Evolutionary conservation across 345 rosid species (phyloP).

Genomic region (Gossypium thurberi): DNA sequence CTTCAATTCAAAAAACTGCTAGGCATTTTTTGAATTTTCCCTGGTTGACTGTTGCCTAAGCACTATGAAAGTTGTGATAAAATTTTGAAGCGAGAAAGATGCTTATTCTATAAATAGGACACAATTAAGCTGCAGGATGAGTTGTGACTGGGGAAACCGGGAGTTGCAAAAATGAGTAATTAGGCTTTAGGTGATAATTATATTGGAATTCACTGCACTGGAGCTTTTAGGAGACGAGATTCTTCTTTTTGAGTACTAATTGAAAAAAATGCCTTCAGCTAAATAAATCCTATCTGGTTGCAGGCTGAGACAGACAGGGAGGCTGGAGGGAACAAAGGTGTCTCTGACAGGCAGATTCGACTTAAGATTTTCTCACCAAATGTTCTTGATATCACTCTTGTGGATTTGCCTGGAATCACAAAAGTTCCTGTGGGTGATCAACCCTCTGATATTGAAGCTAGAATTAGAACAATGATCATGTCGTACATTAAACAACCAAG

Average conservation of each 20-base stretch:
- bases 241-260: neutral
- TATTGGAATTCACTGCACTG: neutral
- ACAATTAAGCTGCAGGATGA: neutral
- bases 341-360: slow-evolving; percentile 82
- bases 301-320: slow-evolving; percentile 84
- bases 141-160: neutral
- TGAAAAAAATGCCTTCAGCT: neutral
- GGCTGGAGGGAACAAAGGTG: slow-evolving; percentile 90
- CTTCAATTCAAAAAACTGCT: neutral
- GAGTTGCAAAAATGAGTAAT: neutral
- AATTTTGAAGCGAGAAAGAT: neutral
- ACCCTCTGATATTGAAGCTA: slow-evolving; percentile 89
- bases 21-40: neutral
- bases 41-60: slow-evolving; percentile 2
- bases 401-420: slow-evolving; percentile 93
- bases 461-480: slow-evolving; percentile 94
- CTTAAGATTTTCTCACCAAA: slow-evolving; percentile 85
- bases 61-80: neutral
- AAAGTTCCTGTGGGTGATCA: slow-evolving; percentile 98
- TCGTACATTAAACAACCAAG: slow-evolving; percentile 79
- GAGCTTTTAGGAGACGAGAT: neutral
- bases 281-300: slow-evolving; percentile 3
- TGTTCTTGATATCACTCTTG: slow-evolving; percentile 88
- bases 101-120: neutral
- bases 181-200: slow-evolving; percentile 2